Percentiles rank a stretch among this genome's conserved stretches.
phyloP scores from a whole-genome alignment of 2,329 filamentous ascomycete species.

The Ophiosphaerella herpotricha region DNA sequence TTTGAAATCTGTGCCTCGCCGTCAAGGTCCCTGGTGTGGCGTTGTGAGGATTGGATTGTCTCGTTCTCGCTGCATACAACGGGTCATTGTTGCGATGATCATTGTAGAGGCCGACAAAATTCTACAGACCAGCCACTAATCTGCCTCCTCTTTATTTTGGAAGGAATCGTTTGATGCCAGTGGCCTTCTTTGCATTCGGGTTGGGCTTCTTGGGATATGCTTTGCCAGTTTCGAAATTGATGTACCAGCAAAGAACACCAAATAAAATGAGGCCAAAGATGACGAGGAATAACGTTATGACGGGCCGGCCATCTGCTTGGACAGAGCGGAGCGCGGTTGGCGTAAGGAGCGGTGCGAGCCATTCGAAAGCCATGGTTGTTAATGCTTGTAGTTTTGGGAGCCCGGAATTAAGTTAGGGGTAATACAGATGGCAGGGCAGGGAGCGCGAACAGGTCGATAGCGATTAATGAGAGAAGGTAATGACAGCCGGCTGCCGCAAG shows the following conservation, averaged over 20 bases:
- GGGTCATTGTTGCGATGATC: too few relatives aligned
- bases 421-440: background rate
- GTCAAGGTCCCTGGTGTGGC: too few relatives aligned
- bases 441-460: too few relatives aligned
- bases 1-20: too few relatives aligned
- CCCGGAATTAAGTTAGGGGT: background rate
- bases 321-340: conserved; percentile 38
- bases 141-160: conserved; percentile 14
- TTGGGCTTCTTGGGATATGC: conserved; percentile 34
- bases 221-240: conserved; percentile 36
- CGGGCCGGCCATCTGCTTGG: conserved; percentile 71
- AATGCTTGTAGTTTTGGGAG: background rate
- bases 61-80: too few relatives aligned
- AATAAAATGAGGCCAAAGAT: conserved; percentile 65
- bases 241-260: conserved; percentile 31
- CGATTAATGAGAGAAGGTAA: background rate
- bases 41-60: too few relatives aligned
- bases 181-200: conserved; percentile 31
- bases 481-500: conserved; percentile 30
- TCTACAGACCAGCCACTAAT: background rate
- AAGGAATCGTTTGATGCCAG: conserved; percentile 24
- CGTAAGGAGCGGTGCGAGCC: conserved; percentile 38
- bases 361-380: conserved; percentile 33
- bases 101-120: too few relatives aligned
- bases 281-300: conserved; percentile 82